Conservation (phyloP, 495 filamentous ascomycete species). For the Pyrenula massariospora region DNA sequence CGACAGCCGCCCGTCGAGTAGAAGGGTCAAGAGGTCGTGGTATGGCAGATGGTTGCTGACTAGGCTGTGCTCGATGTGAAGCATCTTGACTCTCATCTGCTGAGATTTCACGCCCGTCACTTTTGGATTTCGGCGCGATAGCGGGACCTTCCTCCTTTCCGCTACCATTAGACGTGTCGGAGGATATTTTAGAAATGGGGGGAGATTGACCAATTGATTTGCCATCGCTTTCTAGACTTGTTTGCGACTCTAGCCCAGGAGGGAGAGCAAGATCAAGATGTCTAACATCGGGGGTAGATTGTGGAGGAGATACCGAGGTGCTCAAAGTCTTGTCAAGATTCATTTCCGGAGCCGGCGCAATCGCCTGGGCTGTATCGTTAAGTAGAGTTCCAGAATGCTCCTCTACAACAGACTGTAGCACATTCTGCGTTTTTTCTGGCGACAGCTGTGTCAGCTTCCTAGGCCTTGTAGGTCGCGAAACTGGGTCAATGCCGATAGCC, state of each 20-base stretch:
- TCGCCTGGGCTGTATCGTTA: slow-evolving; percentile 10
- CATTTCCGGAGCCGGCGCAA: slow-evolving; percentile 5
- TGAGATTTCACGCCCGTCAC: not conserved
- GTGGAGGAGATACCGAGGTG: not conserved
- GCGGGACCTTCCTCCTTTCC: not conserved
- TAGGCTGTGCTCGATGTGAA: slow-evolving; percentile 13
- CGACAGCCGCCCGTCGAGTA: slow-evolving; percentile 15
- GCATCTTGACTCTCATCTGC: not conserved
- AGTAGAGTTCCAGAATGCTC: slow-evolving; percentile 40
- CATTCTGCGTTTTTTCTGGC: slow-evolving; percentile 56
- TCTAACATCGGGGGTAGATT: slow-evolving; percentile 34
- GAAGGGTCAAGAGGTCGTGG: slow-evolving; percentile 36
- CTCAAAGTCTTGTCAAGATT: not conserved
- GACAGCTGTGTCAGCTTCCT: slow-evolving; percentile 36
- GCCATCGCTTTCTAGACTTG: slow-evolving; percentile 2
- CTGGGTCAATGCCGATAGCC: slow-evolving; percentile 19
- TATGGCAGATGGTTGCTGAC: slow-evolving; percentile 31
- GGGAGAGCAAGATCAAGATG: slow-evolving; percentile 61
- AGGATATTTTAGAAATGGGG: slow-evolving; percentile 4
- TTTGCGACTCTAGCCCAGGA: slow-evolving; percentile 1
- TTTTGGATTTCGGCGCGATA: not conserved
- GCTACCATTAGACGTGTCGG: not conserved
- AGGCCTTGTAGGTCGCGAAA: slow-evolving; percentile 9
- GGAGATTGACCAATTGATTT: slow-evolving; percentile 5
- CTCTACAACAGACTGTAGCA: slow-evolving; percentile 58